Evolutionary conservation across 805 yeast genomes (phyloP).

Genomic region (Grigorovia yakushimaensis): DNA sequence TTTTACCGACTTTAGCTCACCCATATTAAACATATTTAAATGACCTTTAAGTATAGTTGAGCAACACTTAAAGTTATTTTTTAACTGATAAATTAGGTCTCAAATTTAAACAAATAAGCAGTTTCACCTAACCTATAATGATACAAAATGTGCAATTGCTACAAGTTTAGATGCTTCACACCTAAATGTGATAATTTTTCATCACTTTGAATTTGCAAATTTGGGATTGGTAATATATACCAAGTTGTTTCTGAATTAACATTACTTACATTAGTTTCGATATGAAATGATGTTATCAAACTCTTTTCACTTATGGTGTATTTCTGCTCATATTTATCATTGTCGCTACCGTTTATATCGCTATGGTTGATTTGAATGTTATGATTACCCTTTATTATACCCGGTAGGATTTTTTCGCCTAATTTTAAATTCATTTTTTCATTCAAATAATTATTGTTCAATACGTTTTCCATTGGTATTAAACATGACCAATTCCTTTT

Average conservation of each 20-base stretch:
- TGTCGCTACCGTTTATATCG: constrained; percentile 3
- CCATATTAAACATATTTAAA: too few species aligned
- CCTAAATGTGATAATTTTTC: constrained; percentile 20
- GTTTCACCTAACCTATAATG: too few species aligned
- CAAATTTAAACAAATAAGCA: too few species aligned
- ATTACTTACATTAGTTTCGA: constrained; percentile 51
- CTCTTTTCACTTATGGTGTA: constrained; percentile 51
- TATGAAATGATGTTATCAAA: constrained; percentile 60
- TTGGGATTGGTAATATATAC: constrained; percentile 67
- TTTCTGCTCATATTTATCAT: constrained; percentile 39
- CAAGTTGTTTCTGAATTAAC: constrained; percentile 44
- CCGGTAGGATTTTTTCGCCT: constrained; percentile 19
- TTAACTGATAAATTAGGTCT: too few species aligned
- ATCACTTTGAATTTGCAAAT: constrained; percentile 30
- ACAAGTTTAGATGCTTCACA: constrained; percentile 14
- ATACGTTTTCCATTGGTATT: constrained; percentile 39
- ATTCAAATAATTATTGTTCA: constrained; percentile 13
- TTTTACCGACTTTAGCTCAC: too few species aligned
- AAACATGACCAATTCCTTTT: constrained; percentile 67
- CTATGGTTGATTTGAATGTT: constrained; percentile 8
- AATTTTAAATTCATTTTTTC: constrained; percentile 5
- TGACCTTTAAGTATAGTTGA: too few species aligned
- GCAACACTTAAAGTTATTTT: too few species aligned
- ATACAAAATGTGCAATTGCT: too few species aligned
- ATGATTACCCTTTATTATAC: too few species aligned